Conservation (phyloP, 2,329 filamentous ascomycete genomes). For the Fusarium sp. region DNA sequence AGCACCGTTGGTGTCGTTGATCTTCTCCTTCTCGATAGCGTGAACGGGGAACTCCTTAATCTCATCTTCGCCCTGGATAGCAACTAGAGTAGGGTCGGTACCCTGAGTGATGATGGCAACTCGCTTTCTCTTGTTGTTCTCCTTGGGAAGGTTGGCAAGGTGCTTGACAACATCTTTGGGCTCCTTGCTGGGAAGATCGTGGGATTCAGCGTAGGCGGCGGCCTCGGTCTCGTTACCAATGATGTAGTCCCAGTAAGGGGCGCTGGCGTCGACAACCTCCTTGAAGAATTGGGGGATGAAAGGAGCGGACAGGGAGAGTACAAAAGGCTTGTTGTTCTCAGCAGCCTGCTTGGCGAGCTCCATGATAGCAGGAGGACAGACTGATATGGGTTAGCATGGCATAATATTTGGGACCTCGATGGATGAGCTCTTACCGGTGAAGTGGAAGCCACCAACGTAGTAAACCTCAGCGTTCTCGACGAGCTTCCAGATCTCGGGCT, state of each 20-base stretch:
- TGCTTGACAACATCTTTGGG: constrained; percentile 86
- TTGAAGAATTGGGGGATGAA: constrained; percentile 99
- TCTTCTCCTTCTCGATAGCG: constrained; percentile 79
- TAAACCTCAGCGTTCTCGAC: constrained; percentile 89
- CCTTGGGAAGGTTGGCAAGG: constrained; percentile 91
- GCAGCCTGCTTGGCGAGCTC: constrained; percentile 93
- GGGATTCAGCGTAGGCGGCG: constrained; percentile 84
- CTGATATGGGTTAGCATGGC: constrained; percentile 54
- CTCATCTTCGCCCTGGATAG: constrained; percentile 76
- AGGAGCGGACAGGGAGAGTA: constrained; percentile 91
- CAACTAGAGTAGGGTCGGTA: constrained; percentile 89
- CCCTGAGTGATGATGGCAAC: constrained; percentile 95
- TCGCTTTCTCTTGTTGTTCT: constrained; percentile 85
- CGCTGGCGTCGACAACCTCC: constrained; percentile 86
- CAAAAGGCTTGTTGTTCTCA: constrained; percentile 88
- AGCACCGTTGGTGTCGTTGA: constrained; percentile 96
- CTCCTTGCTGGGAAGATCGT: constrained; percentile 79
- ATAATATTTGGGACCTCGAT: not conserved
- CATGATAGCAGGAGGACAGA: constrained; percentile 90
- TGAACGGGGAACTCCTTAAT: constrained; percentile 86
- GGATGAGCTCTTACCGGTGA: constrained; percentile 69
- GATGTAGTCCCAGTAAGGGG: constrained; percentile 94
- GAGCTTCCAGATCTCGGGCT: constrained; percentile 89
- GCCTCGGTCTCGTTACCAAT: constrained; percentile 98
- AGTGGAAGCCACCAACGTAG: constrained; percentile 96